Evolutionary conservation across 1,284 basidiomycete species (phyloP).

Genomic region (Tylopilus sp.): DNA sequence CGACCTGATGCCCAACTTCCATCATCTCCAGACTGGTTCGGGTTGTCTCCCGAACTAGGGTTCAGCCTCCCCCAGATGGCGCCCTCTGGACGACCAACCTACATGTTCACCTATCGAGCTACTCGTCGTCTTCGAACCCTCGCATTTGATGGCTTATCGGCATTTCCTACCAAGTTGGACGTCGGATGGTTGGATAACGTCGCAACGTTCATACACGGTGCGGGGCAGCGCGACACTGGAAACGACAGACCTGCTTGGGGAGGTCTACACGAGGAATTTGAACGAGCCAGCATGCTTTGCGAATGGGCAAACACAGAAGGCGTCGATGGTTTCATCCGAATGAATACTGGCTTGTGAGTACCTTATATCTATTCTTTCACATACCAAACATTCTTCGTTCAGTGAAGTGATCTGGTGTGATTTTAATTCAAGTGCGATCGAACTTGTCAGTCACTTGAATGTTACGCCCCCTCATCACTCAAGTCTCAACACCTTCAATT

Average conservation of each 20-base stretch:
- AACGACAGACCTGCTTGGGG: constrained; percentile 1
- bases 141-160: constrained; percentile 1
- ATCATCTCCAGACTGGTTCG: constrained; percentile 2
- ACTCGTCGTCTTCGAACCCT: not conserved
- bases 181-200: constrained; percentile 1
- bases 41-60: constrained; percentile 3
- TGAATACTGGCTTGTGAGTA: constrained; percentile 8
- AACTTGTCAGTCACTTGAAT: constrained; percentile 6
- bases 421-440: constrained; percentile 5
- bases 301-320: not conserved
- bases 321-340: constrained; percentile 4
- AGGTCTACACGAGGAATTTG: not conserved
- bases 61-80: constrained; percentile 4
- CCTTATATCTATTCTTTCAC: not conserved
- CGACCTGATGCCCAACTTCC: constrained; percentile 1
- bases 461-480: constrained; percentile 2
- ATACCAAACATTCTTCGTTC: not conserved
- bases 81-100: not conserved
- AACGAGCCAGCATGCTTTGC: constrained; percentile 2
- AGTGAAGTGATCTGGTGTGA: constrained; percentile 6
- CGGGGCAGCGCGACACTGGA: constrained; percentile 1
- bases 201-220: constrained; percentile 2
- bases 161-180: not conserved
- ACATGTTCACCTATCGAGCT: constrained; percentile 3
- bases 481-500: not conserved